A percentile compares a stretch with the other conserved stretches of the same genome.
Evolutionary conservation across 495 filamentous ascomycete genomes (phyloP).

Genomic region (Oidiodendron maius): DNA sequence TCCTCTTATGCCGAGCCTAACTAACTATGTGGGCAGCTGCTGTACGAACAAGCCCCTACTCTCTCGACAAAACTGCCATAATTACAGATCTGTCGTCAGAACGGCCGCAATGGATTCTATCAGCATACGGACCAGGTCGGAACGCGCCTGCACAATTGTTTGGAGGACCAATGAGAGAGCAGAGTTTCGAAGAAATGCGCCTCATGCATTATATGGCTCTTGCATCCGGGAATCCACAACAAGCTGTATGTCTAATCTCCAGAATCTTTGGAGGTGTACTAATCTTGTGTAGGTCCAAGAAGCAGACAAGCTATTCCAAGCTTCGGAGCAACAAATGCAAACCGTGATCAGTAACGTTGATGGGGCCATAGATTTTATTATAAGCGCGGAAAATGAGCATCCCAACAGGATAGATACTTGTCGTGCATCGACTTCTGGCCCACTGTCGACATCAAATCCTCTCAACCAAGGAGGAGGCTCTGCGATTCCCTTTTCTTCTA

Average conservation of each 20-base stretch:
- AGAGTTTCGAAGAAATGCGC: constrained; percentile 78
- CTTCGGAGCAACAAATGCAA: constrained; percentile 64
- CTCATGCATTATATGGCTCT: constrained; percentile 56
- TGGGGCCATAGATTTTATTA: constrained; percentile 66
- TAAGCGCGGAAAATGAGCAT: constrained; percentile 63
- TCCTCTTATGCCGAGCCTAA: constrained; percentile 31
- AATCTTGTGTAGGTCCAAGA: constrained; percentile 45
- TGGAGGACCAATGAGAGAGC: constrained; percentile 69
- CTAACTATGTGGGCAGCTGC: constrained; percentile 7
- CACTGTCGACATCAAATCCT: constrained; percentile 5
- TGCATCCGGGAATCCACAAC: constrained; percentile 53
- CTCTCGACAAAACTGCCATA: constrained; percentile 50
- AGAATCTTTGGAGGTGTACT: constrained; percentile 4
- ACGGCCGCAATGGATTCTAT: constrained; percentile 76
- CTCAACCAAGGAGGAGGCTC: not conserved
- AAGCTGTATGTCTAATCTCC: constrained; percentile 43
- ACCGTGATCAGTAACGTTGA: constrained; percentile 57
- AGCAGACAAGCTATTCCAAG: constrained; percentile 49
- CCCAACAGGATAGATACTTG: constrained; percentile 75
- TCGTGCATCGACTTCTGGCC: constrained; percentile 26
- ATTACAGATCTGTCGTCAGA: constrained; percentile 60
- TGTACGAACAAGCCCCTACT: constrained; percentile 6
- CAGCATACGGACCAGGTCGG: constrained; percentile 67
- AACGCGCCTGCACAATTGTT: constrained; percentile 75
- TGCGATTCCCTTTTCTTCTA: not conserved